These are phyloP conservation scores for Fusarium bulbicola DNA, from an alignment of 2,329 filamentous ascomycete genomes.

Conservation along the genomic window DNA sequence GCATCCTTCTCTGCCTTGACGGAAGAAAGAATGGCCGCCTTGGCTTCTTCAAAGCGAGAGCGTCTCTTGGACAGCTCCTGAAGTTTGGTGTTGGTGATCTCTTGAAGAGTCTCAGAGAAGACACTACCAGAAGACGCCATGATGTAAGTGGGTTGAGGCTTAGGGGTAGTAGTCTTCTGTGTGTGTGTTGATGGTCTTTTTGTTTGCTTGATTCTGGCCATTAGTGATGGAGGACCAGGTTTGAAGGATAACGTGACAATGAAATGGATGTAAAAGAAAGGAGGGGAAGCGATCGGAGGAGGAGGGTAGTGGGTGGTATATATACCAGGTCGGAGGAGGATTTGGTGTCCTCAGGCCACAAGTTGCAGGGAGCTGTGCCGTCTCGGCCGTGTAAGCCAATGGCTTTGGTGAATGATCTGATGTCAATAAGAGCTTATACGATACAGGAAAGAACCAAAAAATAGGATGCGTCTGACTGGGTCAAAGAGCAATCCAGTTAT, in stretches of 20 bases:
- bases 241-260: neutral
- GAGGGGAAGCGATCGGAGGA: neutral
- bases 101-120: slow-evolving; percentile 54
- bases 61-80: slow-evolving; percentile 54
- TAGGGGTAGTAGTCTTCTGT: neutral
- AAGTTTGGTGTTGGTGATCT: slow-evolving; percentile 56
- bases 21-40: slow-evolving; percentile 43
- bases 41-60: slow-evolving; percentile 49
- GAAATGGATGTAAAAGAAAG: neutral
- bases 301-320: slow-evolving; percentile 10
- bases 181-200: neutral
- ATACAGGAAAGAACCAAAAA: rapidly evolving
- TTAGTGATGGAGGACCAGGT: neutral
- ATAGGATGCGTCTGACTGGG: rapidly evolving
- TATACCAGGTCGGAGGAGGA: slow-evolving; percentile 14
- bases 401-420: neutral
- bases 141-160: slow-evolving; percentile 1
- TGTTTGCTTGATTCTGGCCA: neutral
- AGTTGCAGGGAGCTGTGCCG: neutral
- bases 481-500: too few relatives aligned
- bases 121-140: slow-evolving; percentile 47
- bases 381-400: slow-evolving; percentile 3
- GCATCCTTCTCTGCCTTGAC: slow-evolving; percentile 41
- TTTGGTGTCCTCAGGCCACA: slow-evolving; percentile 36
- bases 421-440: neutral